These are phyloP conservation scores for Suillus lakei DNA, from an alignment of 768 basidiomycete genomes.

Conservation along the genomic window DNA sequence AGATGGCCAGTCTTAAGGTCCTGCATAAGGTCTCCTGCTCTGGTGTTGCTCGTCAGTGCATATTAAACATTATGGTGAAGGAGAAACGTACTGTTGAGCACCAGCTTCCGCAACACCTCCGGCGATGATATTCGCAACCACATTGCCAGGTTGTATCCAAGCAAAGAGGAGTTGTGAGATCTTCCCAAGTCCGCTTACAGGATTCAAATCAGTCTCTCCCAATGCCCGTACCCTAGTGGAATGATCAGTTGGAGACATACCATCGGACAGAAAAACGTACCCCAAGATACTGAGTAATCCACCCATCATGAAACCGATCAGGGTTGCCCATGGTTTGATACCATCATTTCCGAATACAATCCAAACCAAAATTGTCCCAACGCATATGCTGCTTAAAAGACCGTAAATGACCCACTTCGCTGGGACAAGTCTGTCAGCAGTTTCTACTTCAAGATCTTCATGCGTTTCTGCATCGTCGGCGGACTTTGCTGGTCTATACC, in stretches of 20 bases:
- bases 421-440: slow-evolving; percentile 81
- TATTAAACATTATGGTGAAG: background rate
- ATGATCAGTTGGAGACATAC: slow-evolving; percentile 13
- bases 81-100: slow-evolving; percentile 75
- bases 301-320: slow-evolving; percentile 83
- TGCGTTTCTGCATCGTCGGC: slow-evolving; percentile 25
- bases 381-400: slow-evolving; percentile 57
- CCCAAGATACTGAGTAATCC: slow-evolving; percentile 87
- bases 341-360: slow-evolving; percentile 88
- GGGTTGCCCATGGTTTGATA: slow-evolving; percentile 94
- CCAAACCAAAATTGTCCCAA: slow-evolving; percentile 86
- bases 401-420: slow-evolving; percentile 77
- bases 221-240: slow-evolving; percentile 80
- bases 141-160: slow-evolving; percentile 91
- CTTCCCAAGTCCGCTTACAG: slow-evolving; percentile 92
- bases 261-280: slow-evolving; percentile 44
- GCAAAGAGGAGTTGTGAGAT: slow-evolving; percentile 94
- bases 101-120: slow-evolving; percentile 97
- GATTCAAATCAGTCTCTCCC: slow-evolving; percentile 95
- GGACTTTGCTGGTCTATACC: slow-evolving; percentile 31
- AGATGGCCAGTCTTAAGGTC: slow-evolving; percentile 97
- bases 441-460: slow-evolving; percentile 73
- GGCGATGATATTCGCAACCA: slow-evolving; percentile 97
- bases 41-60: slow-evolving; percentile 32
- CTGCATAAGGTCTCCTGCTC: slow-evolving; percentile 98